Conservation (phyloP, 495 filamentous ascomycete genomes). For the Neurospora sp. region DNA sequence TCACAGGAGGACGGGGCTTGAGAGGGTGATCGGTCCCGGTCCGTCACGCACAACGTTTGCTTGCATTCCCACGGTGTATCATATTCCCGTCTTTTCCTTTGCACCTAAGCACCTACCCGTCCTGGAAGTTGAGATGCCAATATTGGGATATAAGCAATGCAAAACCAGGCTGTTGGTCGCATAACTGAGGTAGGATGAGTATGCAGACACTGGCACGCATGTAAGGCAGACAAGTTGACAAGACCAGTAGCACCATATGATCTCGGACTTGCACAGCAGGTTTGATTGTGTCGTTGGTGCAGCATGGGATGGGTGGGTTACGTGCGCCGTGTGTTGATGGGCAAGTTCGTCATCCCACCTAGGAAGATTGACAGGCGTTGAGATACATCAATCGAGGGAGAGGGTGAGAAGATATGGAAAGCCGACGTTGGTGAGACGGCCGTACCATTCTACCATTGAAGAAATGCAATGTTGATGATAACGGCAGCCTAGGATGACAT, state of each 20-base stretch:
- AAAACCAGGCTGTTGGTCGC: background rate
- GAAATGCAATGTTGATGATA: background rate
- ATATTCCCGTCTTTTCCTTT: background rate
- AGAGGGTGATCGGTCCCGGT: background rate
- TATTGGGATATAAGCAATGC: background rate
- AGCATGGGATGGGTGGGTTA: background rate
- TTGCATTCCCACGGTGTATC: background rate
- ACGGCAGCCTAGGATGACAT: background rate
- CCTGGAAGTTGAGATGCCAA: slow-evolving; percentile 4
- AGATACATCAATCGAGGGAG: background rate
- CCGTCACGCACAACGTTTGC: background rate
- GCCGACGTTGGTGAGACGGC: background rate
- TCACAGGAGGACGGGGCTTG: background rate
- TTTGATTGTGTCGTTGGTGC: background rate
- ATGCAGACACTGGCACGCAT: background rate
- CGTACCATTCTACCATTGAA: background rate
- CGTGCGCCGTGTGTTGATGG: background rate
- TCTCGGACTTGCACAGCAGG: background rate
- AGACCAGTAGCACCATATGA: background rate
- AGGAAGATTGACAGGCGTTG: background rate
- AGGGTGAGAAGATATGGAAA: background rate
- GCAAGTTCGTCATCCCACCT: background rate
- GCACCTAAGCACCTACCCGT: slow-evolving; percentile 7
- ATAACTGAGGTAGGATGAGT: background rate
- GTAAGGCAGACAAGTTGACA: background rate